Base-by-base conservation (phyloP, 2,329 filamentous ascomycete species). In the Colletotrichum incanum region DNA sequence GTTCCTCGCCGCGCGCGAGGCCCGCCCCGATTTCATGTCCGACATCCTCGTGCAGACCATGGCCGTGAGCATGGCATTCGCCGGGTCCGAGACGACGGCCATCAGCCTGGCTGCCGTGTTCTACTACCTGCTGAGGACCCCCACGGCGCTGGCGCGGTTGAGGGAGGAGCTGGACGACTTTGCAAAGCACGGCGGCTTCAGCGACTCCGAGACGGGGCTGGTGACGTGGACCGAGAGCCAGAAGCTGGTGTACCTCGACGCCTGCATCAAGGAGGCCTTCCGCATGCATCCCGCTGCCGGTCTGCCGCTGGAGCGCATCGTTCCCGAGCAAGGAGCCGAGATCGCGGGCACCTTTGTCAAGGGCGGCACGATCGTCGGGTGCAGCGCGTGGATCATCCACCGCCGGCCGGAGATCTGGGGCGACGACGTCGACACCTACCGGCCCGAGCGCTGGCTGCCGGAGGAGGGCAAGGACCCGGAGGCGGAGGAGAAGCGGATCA, bases 81-180 rank as follows among this genome's bases (percentile, higher is more conserved):
- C 94, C 0, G 93, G 93, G 4, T 92, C 90, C 2, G 94, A 96
- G 80, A 96, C 93, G 0, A 96, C 93, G 0, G 93, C 92, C 49
- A 95, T 95, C 77, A 90, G 89, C 8, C 86, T 95, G 0, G 89
- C 89, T 7, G 87, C 91, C 8, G 88, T 95, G 0, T 93, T 96
- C 77, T 95, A 95, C 81, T 91, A 91, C 79, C 82, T 95, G 4
- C 85, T 95, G 45, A 91, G 91, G 77, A 89, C 91, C 76, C 91
- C 91, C 0, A 47, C 75, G 0, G 86, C 85, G 18, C 88, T 93
- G 72, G 77, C 80, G 3, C 86, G 86, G 49, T 82, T 94, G 65
- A 87, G 88, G 76, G 76, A 81, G 1, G 93, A 95, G 78, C 80
- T 95, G 0, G 92, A 94, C 76, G 82, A 82, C 0, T 90, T 89